Base-by-base conservation (phyloP, 2,329 filamentous ascomycete genomes). In the Stemphylium vesicarium region DNA sequence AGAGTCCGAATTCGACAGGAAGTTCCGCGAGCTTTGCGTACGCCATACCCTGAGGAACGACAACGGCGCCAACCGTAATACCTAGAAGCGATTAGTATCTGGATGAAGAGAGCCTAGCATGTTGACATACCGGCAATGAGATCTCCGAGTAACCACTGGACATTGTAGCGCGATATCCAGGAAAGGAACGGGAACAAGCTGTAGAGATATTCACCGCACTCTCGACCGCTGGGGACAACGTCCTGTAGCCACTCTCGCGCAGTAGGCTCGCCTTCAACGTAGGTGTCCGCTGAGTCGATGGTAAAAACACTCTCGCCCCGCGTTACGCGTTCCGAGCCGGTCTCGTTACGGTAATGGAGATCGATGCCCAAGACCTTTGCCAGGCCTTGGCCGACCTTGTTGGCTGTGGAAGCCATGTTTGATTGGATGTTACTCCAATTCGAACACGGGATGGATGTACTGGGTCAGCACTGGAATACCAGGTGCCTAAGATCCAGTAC, bases 41-140 rank as follows among this genome's bases (percentile, higher is more conserved):
- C 1, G 94, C 93, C 94, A 98, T 97, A 63, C 91, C 89, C 74
- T 97, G 94, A 4, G 94, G 94, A 8, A 97, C 90, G 32, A 97
- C 92, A 29, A 92, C 89, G 38, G 87, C 82, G 39, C 89, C 89
- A 47, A 90, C 86, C 2, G 88, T 91, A 62, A 90, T 82, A 79
- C 85, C 84, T 86, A 20, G 2, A 5, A 20, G 36, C 18, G n/a
- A 29, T 54, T 2, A 54, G 68, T 44, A 68, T 64, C 18, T 11
- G 24, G 9, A 12, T 16, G 29, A 15, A 16, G 1, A 4, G 12
- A 1, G 18, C 32, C 1, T 7, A 7, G 8, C 4, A 12, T 13
- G n/a, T 24, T 26, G 37, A 74, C 85, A 71, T 72, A 90, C 90
- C 94, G 55, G 95, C 94, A 53, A 98, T 88, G 41, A 98, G 77